phyloP scores from a whole-genome alignment of 345 rosid species.

The Euphorbia peplus region DNA sequence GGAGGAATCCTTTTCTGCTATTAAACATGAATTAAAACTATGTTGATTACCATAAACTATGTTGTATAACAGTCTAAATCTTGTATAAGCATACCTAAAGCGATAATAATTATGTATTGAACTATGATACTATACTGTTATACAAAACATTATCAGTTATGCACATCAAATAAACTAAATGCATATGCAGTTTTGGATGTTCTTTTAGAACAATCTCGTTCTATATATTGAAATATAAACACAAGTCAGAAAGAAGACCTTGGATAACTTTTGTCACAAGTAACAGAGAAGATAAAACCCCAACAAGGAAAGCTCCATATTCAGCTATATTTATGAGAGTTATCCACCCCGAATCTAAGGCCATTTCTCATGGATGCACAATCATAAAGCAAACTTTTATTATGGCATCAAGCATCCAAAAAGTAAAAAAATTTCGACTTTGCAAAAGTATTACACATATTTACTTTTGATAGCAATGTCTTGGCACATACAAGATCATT shows the following conservation, averaged over 20 bases:
- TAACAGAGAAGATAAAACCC: background rate
- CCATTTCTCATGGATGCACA: background rate
- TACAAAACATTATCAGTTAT: background rate
- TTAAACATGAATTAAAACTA: background rate
- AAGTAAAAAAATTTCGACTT: background rate
- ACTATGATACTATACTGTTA: background rate
- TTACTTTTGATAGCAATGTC: background rate
- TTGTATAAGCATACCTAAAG: too few species aligned
- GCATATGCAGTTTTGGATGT: background rate
- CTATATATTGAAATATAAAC: background rate
- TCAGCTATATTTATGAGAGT: background rate
- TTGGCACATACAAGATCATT: background rate
- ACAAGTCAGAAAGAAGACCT: background rate
- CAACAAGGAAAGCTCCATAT: constrained; percentile 2
- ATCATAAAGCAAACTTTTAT: background rate
- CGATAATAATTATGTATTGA: too few species aligned
- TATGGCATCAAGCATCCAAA: background rate
- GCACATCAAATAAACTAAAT: background rate
- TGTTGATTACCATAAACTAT: too few species aligned
- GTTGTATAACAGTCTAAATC: too few species aligned
- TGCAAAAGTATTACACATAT: background rate
- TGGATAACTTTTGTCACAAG: background rate
- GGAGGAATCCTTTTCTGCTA: background rate
- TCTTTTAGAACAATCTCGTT: background rate
- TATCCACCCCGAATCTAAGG: background rate